phyloP scores from a whole-genome alignment of 228 moss, liverwort and hornwort genomes.

The Sphagnum fallax region DNA sequence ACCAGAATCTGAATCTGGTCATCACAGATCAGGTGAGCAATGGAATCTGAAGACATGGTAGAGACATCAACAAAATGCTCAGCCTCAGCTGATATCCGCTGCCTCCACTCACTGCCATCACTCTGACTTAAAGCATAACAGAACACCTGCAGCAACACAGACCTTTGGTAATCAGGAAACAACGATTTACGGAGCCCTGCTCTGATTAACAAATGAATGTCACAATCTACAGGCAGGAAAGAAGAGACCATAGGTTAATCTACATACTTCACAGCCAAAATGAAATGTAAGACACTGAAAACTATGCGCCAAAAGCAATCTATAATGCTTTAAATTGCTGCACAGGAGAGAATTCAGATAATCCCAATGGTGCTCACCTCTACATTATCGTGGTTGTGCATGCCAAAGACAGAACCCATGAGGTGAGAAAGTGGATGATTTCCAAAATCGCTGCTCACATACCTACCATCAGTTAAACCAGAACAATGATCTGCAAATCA shows the following conservation, averaged over 20 bases:
- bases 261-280: neutral
- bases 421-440: conserved; percentile 95
- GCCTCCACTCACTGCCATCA: conserved; percentile 93
- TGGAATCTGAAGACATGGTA: conserved; percentile 64
- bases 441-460: conserved; percentile 94
- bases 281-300: neutral
- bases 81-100: conserved; percentile 70
- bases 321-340: neutral
- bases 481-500: neutral
- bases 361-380: conserved; percentile 37
- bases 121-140: conserved; percentile 88
- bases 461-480: conserved; percentile 28
- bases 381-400: conserved; percentile 78
- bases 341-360: too few species aligned
- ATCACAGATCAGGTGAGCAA: conserved; percentile 67
- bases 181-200: too few species aligned
- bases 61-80: conserved; percentile 88
- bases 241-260: neutral
- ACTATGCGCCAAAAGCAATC: neutral
- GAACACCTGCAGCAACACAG: conserved; percentile 46
- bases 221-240: neutral
- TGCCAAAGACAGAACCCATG: conserved; percentile 95
- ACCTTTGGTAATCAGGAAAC: neutral
- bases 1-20: conserved; percentile 78
- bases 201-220: neutral